These are phyloP conservation scores for Lathyrus sativus DNA, from an alignment of 306 rosid genomes.

Conservation along the genomic window DNA sequence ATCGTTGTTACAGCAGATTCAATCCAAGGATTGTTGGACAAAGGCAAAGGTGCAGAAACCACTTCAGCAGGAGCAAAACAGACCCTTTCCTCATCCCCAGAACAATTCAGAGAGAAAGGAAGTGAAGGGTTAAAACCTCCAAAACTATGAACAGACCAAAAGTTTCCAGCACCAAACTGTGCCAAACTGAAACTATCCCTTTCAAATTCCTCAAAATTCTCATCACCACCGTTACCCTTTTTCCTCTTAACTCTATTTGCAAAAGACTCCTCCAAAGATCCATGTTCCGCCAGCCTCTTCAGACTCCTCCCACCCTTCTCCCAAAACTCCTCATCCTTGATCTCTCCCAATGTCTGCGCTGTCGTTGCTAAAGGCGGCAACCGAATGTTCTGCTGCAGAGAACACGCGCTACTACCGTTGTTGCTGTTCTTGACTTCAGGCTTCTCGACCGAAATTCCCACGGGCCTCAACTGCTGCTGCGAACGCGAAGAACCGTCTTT, in stretches of 20 bases:
- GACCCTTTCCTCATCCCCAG: constrained; percentile 67
- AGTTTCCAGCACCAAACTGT: constrained; percentile 56
- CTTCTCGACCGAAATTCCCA: constrained; percentile 66
- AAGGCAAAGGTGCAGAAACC: constrained; percentile 57
- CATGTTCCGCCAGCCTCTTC: constrained; percentile 75
- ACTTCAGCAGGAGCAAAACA: constrained; percentile 71
- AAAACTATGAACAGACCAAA: constrained; percentile 52
- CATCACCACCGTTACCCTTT: constrained; percentile 49
- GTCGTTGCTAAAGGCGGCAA: constrained; percentile 70
- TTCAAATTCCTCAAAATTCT: constrained; percentile 39
- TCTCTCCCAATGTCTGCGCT: constrained; percentile 41
- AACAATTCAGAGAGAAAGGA: constrained; percentile 60
- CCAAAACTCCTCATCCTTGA: constrained; percentile 65
- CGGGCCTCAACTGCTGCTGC: constrained; percentile 73
- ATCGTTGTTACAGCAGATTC: constrained; percentile 68
- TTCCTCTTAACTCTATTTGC: constrained; percentile 72
- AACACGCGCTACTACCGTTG: constrained; percentile 49
- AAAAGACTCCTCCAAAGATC: constrained; percentile 40
- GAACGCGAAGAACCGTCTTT: constrained; percentile 65
- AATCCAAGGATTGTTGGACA: constrained; percentile 63
- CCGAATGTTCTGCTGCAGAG: constrained; percentile 80
- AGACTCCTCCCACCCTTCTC: constrained; percentile 56
- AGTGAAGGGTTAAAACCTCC: constrained; percentile 48
- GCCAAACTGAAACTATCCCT: constrained; percentile 53
- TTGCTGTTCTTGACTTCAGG: constrained; percentile 53